Conservation (phyloP, 805 yeast genomes). For the Zygosaccharomyces pseudorouxii region DNA sequence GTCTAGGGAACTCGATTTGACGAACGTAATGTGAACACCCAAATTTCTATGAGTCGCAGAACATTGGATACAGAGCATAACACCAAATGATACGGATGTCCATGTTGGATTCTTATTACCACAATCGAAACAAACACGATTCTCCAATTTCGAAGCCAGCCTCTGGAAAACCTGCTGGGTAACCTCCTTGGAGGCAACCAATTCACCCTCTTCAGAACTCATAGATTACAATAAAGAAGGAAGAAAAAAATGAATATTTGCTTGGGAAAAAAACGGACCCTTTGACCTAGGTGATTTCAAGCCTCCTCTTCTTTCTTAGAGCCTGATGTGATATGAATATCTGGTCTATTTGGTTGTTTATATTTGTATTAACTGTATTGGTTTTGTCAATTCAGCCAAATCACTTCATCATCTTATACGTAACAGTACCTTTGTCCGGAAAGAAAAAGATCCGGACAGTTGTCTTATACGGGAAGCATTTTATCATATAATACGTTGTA, state of each 20-base stretch:
- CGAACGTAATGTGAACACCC: slow-evolving; percentile 95
- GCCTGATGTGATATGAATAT: too few relatives aligned
- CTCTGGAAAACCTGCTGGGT: slow-evolving; percentile 59
- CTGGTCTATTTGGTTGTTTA: background rate
- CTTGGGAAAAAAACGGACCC: too few relatives aligned
- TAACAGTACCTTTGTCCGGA: background rate
- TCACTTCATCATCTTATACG: background rate
- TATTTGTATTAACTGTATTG: background rate
- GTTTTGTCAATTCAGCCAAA: slow-evolving; percentile 5
- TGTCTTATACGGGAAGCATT: background rate
- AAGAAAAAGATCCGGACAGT: background rate
- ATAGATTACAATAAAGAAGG: slow-evolving; percentile 6
- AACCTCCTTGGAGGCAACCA: slow-evolving; percentile 60
- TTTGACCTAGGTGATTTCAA: background rate
- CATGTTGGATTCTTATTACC: slow-evolving; percentile 92
- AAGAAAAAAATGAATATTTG: background rate
- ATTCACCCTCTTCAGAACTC: slow-evolving; percentile 34
- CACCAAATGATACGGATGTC: slow-evolving; percentile 97
- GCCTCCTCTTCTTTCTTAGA: background rate
- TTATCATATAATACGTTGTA: too few relatives aligned
- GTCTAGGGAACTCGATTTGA: slow-evolving; percentile 85
- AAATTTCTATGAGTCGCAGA: slow-evolving; percentile 92
- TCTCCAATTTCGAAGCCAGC: slow-evolving; percentile 61
- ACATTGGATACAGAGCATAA: slow-evolving; percentile 87
- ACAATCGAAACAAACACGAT: slow-evolving; percentile 90